phyloP scores from a whole-genome alignment of 2,329 filamentous ascomycete species.

The Neocucurbitaria cava region DNA sequence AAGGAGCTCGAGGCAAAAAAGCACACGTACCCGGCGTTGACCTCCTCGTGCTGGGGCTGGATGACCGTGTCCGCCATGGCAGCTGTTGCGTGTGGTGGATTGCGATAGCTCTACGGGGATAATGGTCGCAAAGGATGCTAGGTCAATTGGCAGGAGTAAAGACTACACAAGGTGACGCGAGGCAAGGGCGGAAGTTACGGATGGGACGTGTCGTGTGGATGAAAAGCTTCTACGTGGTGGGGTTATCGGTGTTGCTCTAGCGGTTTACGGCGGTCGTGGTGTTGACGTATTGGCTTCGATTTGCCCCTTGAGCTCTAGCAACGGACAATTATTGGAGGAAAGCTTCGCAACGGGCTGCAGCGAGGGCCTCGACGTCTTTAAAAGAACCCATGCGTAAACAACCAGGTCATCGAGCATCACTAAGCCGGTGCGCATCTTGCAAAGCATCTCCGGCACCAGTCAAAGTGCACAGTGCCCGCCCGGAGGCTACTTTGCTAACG shows the following conservation, averaged over 20 bases:
- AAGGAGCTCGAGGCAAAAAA: not conserved
- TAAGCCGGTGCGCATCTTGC: conserved; percentile 40
- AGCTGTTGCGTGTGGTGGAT: conserved; percentile 13
- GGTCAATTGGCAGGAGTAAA: conserved; percentile 28
- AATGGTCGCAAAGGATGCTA: conserved; percentile 25
- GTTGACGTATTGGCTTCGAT: conserved; percentile 37
- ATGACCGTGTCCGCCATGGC: conserved; percentile 58
- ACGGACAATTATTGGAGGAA: conserved; percentile 25
- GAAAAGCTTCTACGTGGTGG: conserved; percentile 46
- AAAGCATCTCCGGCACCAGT: conserved; percentile 44
- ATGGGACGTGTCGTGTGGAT: conserved; percentile 32
- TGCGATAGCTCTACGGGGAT: conserved; percentile 30
- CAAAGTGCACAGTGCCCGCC: conserved; percentile 25
- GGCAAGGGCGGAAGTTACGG: conserved; percentile 34
- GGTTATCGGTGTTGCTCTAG: conserved; percentile 39
- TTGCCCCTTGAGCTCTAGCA: conserved; percentile 29
- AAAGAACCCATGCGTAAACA: conserved; percentile 27
- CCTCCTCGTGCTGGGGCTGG: conserved; percentile 52
- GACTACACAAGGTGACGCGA: conserved; percentile 15
- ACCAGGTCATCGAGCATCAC: conserved; percentile 39
- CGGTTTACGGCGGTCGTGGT: conserved; percentile 30
- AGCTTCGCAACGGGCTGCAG: conserved; percentile 20
- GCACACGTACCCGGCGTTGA: conserved; percentile 55
- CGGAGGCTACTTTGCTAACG: conserved; percentile 41
- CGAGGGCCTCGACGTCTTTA: conserved; percentile 26